phyloP scores from a whole-genome alignment of 306 rosid species.

The Sindora glabra region DNA sequence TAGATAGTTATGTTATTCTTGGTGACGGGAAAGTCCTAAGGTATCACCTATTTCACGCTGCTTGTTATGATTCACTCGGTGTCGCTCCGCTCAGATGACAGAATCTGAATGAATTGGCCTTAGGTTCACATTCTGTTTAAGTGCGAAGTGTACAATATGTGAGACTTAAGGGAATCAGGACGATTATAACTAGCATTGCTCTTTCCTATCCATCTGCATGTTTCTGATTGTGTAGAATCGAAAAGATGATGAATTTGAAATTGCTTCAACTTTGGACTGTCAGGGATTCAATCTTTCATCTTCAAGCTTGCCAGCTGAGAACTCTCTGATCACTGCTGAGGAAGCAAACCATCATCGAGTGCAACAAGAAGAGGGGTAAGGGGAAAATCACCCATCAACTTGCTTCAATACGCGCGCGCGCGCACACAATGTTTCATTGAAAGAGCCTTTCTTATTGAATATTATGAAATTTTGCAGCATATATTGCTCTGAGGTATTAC shows the following conservation, averaged over 20 bases:
- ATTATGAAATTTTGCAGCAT: background rate
- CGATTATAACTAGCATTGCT: too few relatives aligned
- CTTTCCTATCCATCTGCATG: too few relatives aligned
- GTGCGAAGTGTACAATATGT: too few relatives aligned
- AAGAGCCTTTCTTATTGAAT: background rate
- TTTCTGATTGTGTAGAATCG: too few relatives aligned
- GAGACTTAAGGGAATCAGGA: too few relatives aligned
- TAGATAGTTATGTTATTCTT: conserved; percentile 34
- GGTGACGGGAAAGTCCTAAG: conserved; percentile 19
- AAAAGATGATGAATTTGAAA: too few relatives aligned
- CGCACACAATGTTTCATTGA: background rate
- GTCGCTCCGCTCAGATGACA: too few relatives aligned
- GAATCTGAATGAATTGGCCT: too few relatives aligned
- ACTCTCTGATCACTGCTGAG: conserved; percentile 27
- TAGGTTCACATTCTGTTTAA: too few relatives aligned
- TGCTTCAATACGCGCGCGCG: background rate
- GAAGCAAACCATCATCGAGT: conserved; percentile 30
- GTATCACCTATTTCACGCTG: background rate
- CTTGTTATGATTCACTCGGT: too few relatives aligned
- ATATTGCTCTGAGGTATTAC: conserved; percentile 24
- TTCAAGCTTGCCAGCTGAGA: conserved; percentile 13
- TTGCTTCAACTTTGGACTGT: too few relatives aligned
- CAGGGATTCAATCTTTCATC: conserved; percentile 57
- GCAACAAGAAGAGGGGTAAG: conserved; percentile 28
- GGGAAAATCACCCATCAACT: background rate